Evolutionary conservation across 768 basidiomycete species (phyloP), one percentile per base, ranked within the genome.

Genomic region (Terana coerulea): DNA sequence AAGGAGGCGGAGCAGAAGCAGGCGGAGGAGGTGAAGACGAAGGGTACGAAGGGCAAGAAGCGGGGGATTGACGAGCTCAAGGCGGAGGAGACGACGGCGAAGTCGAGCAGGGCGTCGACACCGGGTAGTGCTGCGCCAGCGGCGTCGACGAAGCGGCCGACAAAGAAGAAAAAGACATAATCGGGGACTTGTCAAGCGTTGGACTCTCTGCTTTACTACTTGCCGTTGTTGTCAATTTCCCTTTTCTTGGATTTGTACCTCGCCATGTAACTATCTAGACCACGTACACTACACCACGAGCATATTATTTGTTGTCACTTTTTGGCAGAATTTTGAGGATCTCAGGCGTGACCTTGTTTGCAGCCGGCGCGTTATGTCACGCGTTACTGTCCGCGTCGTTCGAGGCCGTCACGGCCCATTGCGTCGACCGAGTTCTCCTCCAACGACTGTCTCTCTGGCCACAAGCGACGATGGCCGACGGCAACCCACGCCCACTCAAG

Each of bases 1-100:
- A 95, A 95, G 73, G 95, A 98, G 68, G 86, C 84, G 0, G 78
- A 78, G 64, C 71, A 73, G 40, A 77, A 80, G 44, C 76, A 79
- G 53, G 80, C 81, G 30, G 86, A 88, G 64, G 84, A 86, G 60
- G 78, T 77, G 3, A 84, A 80, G 66, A 67, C 75, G 26, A 86
- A 83, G 61, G 75, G 77, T 2, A 61, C 63, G 33, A 69, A 64
- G 59, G 63, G 65, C 54, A 90, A 89, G 86, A 88, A 90, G 70
- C 83, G 86, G 10, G 81, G 80, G 2, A 77, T 88, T 28, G 87
- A 88, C 5, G 85, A 87, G 43, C 76, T 86, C 25, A 76, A 75
- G 64, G 69, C 68, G 7, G 75, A 75, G 39, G 51, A 54, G 19
- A 80, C 56, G 78, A 79, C 49, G 9, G 45, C 45, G 35, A 64